These are phyloP conservation scores for Psophocarpus tetragonolobus DNA, from an alignment of 306 rosid genomes.

Conservation along the genomic window DNA sequence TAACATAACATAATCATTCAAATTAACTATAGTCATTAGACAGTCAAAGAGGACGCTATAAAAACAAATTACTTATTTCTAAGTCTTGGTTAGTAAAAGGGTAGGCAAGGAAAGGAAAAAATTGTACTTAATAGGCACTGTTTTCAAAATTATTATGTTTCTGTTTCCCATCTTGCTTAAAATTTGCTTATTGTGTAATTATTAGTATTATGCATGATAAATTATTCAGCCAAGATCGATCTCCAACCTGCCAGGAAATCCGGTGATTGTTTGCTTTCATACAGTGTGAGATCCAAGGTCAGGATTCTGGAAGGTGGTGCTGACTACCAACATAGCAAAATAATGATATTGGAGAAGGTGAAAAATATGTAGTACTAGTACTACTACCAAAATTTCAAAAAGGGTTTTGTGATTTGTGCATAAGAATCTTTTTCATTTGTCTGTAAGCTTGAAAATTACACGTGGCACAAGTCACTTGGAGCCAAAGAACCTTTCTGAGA, in stretches of 20 bases:
- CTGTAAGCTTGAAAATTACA: conserved; percentile 21
- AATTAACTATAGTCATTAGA: neutral
- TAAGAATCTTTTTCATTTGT: conserved; percentile 38
- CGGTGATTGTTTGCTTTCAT: conserved; percentile 14
- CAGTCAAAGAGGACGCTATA: neutral
- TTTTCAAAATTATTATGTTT: conserved; percentile 16
- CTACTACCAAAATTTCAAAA: conserved; percentile 1
- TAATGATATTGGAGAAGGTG: conserved; percentile 26
- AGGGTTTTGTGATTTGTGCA: conserved; percentile 25
- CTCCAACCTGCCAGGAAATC: conserved; percentile 25
- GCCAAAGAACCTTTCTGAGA: conserved; percentile 24
- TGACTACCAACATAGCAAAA: conserved; percentile 35
- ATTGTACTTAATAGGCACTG: neutral
- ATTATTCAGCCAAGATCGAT: neutral
- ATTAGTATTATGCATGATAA: neutral
- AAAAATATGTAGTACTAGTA: neutral
- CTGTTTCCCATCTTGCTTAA: neutral
- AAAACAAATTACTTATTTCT: neutral
- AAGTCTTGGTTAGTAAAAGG: neutral
- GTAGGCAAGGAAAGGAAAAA: conserved; percentile 6
- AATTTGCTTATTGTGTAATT: neutral
- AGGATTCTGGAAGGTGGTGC: conserved; percentile 41
- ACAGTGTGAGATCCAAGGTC: conserved; percentile 43
- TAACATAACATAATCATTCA: neutral
- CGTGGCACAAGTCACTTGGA: conserved; percentile 11